Evolutionary conservation across 306 rosid species (phyloP).

Genomic region (Prosopis cineraria): DNA sequence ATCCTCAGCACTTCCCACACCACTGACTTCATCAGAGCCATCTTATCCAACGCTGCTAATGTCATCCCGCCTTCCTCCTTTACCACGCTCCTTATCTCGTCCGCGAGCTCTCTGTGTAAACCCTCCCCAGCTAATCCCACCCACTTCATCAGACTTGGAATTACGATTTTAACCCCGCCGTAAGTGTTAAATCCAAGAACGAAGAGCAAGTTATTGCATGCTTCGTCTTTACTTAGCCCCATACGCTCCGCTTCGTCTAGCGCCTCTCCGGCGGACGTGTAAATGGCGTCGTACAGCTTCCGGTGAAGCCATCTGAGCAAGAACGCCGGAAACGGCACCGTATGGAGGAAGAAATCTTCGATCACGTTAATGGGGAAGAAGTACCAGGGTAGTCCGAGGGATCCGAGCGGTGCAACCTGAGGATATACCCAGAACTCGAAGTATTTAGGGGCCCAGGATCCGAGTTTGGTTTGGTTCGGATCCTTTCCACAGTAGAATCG

Average conservation of each 20-base stretch:
- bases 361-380: background rate
- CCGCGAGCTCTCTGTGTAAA: conserved; percentile 48
- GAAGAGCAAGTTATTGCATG: background rate
- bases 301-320: background rate
- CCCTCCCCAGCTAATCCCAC: conserved; percentile 56
- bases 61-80: conserved; percentile 49
- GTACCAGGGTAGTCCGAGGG: conserved; percentile 8
- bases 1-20: conserved; percentile 66
- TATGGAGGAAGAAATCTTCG: conserved; percentile 15
- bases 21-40: conserved; percentile 66
- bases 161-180: conserved; percentile 2
- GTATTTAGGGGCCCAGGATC: background rate
- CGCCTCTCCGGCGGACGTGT: background rate
- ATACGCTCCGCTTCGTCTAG: background rate
- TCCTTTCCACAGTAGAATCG: conserved; percentile 38
- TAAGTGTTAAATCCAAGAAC: background rate
- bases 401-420: background rate
- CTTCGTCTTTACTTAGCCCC: background rate
- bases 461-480: conserved; percentile 30
- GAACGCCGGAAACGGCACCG: background rate
- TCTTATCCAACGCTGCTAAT: conserved; percentile 47
- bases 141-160: conserved; percentile 3
- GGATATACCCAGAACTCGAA: background rate
- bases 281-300: background rate
- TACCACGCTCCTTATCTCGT: conserved; percentile 58